Percentiles rank a stretch among this genome's conserved stretches.
Evolutionary conservation across 495 filamentous ascomycete genomes (phyloP).

Genomic region (Xylaria cubensis): DNA sequence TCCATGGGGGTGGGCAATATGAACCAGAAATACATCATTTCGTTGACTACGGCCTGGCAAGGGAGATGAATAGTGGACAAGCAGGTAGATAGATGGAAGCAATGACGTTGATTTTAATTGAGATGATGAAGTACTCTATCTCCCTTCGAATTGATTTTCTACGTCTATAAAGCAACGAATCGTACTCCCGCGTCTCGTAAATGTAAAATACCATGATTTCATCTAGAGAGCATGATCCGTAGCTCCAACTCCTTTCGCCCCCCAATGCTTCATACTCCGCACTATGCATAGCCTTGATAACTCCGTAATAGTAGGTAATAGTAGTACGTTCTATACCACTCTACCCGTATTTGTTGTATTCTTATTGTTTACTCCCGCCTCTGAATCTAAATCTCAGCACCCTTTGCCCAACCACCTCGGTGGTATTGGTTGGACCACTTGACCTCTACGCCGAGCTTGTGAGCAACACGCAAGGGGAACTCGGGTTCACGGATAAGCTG

Average conservation of each 20-base stretch:
- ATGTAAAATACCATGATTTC: not conserved
- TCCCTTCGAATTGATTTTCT: not conserved
- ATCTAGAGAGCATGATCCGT: not conserved
- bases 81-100: not conserved
- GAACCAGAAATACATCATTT: not conserved
- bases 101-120: not conserved
- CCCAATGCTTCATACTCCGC: not conserved
- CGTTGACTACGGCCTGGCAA: not conserved
- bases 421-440: slow-evolving; percentile 62
- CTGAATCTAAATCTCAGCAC: slow-evolving; percentile 33
- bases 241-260: not conserved
- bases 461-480: slow-evolving; percentile 67
- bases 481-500: slow-evolving; percentile 73
- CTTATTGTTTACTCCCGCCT: not conserved
- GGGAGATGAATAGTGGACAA: not conserved
- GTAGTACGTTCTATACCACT: not conserved
- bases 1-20: not conserved
- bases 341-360: not conserved
- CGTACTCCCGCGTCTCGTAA: not conserved
- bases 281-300: not conserved
- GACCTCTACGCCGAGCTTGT: slow-evolving; percentile 64
- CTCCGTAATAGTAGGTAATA: not conserved
- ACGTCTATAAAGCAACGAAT: not conserved
- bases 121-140: not conserved
- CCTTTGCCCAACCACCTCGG: slow-evolving; percentile 35